Evolutionary conservation across 2,329 filamentous ascomycete genomes (phyloP).

Genomic region (Neofusicoccum sp.): DNA sequence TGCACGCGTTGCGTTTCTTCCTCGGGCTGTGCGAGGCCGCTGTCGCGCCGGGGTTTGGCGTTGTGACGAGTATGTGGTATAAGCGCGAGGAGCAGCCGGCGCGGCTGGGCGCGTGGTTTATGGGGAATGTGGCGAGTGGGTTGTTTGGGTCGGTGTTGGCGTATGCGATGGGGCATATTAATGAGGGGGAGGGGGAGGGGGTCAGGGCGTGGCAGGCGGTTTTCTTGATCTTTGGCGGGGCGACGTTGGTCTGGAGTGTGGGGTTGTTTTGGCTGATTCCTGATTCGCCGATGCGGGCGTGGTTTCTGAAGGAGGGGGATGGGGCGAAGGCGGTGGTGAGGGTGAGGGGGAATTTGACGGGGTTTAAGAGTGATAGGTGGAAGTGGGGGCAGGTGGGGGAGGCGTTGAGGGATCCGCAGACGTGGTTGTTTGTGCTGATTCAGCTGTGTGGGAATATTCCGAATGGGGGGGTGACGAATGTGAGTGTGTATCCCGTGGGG

Average conservation of each 20-base stretch:
- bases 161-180: conserved; percentile 6
- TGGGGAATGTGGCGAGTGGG: background rate
- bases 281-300: background rate
- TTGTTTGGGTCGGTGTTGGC: conserved; percentile 12
- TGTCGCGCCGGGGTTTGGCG: conserved; percentile 32
- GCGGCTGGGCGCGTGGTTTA: conserved; percentile 17
- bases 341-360: conserved; percentile 20
- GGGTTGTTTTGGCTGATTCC: background rate
- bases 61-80: conserved; percentile 26
- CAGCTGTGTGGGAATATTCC: conserved; percentile 12
- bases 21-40: conserved; percentile 28
- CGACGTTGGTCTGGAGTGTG: conserved; percentile 28
- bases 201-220: conserved; percentile 5
- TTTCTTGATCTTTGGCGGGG: conserved; percentile 20
- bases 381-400: conserved; percentile 40
- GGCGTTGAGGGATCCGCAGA: conserved; percentile 25
- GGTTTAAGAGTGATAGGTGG: conserved; percentile 29
- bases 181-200: background rate
- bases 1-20: conserved; percentile 26
- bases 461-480: conserved; percentile 2
- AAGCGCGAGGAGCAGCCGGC: conserved; percentile 15
- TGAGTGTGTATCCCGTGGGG: background rate
- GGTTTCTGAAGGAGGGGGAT: conserved; percentile 21
- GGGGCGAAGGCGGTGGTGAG: conserved; percentile 33
- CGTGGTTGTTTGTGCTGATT: conserved; percentile 17